A percentile compares a stretch with the other conserved stretches of the same genome.
Evolutionary conservation across 148 eudicot genomes (phyloP).

Genomic region (Vaccinium myrtillus): DNA sequence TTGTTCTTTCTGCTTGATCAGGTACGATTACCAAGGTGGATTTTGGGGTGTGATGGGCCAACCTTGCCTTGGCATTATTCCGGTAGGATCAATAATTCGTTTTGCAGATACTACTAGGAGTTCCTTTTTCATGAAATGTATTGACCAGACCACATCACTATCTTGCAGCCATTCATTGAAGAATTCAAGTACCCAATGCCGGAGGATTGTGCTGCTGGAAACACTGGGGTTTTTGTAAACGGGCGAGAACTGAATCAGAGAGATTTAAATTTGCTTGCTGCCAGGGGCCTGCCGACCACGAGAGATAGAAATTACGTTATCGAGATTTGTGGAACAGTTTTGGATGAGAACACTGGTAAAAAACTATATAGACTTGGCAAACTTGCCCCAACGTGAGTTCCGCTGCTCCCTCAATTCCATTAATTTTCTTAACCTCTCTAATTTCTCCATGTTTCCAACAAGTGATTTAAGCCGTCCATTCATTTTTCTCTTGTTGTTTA

Average conservation of each 20-base stretch:
- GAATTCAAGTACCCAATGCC: constrained; percentile 69
- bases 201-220: constrained; percentile 63
- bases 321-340: constrained; percentile 65
- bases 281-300: constrained; percentile 64
- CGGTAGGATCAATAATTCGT: constrained; percentile 50
- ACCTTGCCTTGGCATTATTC: constrained; percentile 25
- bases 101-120: not conserved
- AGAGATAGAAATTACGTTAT: constrained; percentile 50
- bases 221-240: constrained; percentile 67
- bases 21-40: constrained; percentile 90
- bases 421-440: not conserved
- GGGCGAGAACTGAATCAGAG: constrained; percentile 79
- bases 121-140: not conserved
- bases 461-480: not conserved
- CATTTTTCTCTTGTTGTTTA: not conserved
- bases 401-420: constrained; percentile 2
- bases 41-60: constrained; percentile 59
- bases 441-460: not conserved
- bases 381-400: constrained; percentile 68
- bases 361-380: constrained; percentile 29
- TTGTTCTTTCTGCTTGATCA: constrained; percentile 17
- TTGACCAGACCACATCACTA: constrained; percentile 1
- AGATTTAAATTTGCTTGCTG: constrained; percentile 70
- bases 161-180: constrained; percentile 77
- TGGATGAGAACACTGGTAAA: constrained; percentile 61